These are phyloP conservation scores for Setaria viridis DNA, from an alignment of 202 grass and related monocot species.

Conservation along the genomic window DNA sequence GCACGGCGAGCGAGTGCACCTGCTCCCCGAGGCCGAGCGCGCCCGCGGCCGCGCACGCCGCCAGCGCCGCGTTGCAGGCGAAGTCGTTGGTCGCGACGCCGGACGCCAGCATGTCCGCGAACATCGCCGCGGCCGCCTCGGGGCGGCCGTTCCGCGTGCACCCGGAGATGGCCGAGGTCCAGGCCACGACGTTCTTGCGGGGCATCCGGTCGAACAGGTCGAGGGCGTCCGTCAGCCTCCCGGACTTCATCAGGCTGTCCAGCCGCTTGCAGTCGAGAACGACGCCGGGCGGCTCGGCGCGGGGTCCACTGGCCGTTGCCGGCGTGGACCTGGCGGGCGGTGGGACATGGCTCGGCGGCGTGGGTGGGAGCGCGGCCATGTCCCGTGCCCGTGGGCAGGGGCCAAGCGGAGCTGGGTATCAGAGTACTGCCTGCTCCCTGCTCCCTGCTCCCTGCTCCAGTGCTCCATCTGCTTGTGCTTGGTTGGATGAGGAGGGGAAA, in stretches of 20 bases:
- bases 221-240: slow-evolving; percentile 55
- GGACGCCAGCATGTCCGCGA: slow-evolving; percentile 56
- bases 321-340: background rate
- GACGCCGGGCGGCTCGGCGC: slow-evolving; percentile 15
- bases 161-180: slow-evolving; percentile 80
- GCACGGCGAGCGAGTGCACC: slow-evolving; percentile 75
- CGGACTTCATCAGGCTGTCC: slow-evolving; percentile 69
- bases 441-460: too few species aligned
- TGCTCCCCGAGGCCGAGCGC: slow-evolving; percentile 55
- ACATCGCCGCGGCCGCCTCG: slow-evolving; percentile 27
- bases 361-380: slow-evolving; percentile 28
- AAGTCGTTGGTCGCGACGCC: slow-evolving; percentile 72
- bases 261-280: slow-evolving; percentile 70
- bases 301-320: background rate
- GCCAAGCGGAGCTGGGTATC: too few species aligned
- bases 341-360: background rate
- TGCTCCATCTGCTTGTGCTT: too few species aligned
- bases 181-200: slow-evolving; percentile 69
- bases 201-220: slow-evolving; percentile 76
- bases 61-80: slow-evolving; percentile 71
- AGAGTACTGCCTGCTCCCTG: too few species aligned
- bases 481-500: too few species aligned
- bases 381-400: background rate
- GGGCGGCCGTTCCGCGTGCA: slow-evolving; percentile 52
- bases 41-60: slow-evolving; percentile 53